phyloP scores from a whole-genome alignment of 2,329 filamentous ascomycete genomes.

The Drechslerella dactyloides region DNA sequence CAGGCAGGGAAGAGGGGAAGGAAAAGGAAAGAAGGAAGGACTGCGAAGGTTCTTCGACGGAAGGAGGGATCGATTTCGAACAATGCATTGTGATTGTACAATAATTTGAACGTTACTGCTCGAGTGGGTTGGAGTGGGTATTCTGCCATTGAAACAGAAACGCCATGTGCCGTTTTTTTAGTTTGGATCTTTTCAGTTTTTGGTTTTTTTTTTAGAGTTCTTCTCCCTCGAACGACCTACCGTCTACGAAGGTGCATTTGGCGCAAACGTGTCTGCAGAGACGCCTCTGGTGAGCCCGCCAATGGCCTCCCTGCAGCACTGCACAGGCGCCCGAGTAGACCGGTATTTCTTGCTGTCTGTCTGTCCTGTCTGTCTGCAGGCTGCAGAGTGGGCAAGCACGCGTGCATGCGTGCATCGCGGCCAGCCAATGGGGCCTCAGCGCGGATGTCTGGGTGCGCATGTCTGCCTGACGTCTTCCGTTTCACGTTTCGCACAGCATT shows the following conservation, averaged over 20 bases:
- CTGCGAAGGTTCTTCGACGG: no score
- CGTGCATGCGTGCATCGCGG: neutral
- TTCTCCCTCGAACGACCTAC: neutral
- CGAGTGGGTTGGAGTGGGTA: no score
- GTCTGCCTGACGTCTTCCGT: conserved; percentile 2
- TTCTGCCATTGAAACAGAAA: no score
- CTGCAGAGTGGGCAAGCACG: neutral
- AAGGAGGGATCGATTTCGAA: no score
- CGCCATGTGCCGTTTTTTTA: no score
- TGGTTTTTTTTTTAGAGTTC: no score
- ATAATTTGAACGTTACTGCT: no score
- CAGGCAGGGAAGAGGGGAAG: no score
- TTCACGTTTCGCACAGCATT: neutral
- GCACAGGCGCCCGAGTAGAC: neutral
- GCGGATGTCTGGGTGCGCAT: neutral
- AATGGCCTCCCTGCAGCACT: neutral
- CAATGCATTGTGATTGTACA: no score
- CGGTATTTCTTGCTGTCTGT: neutral
- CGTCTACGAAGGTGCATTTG: neutral
- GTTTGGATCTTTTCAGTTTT: no score
- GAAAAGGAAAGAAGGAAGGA: no score
- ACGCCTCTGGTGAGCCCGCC: neutral
- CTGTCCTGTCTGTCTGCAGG: no score
- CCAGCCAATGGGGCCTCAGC: neutral
- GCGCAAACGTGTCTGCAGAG: conserved; percentile 2